Evolutionary conservation across 257 asterid species (phyloP), one percentile per base, ranked within the genome.

Genomic region (Scutellaria minor): DNA sequence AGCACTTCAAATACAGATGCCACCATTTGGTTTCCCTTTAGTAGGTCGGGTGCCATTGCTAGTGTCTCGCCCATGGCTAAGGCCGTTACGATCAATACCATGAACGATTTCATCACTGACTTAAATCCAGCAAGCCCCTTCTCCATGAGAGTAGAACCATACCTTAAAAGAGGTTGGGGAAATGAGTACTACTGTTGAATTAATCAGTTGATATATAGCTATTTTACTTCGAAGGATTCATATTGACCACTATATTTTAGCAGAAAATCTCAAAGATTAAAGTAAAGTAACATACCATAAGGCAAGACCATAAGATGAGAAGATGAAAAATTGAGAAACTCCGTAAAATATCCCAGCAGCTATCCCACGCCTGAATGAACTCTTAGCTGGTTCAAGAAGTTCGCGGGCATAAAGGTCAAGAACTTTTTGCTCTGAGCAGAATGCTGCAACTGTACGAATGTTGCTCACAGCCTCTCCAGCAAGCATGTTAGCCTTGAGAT

Each of bases 391-490:
- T 61, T 90, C 97, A 27, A 84, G 70, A 51, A 95, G 98, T 75
- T 95, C 95, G 0, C 77, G 82, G 2, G 87, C 75, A 53, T 95
- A 95, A 52, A 85, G 93, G 73, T 86, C 93, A 4, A 89, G 80
- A 14, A 95, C 95, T 70, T 95, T 95, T 75, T 85, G 87, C 89
- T 95, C 99, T 1, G 98, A 70, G 70, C 99, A 92, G 75, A 95
- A 95, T 5, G 99, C 99, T 10, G 97, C 98, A 42, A 95, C 91
- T 0, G 99, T 95, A 58, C 99, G 77, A 50, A 95, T 95, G 76
- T 95, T 94, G 79, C 99, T 91, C 77, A 95, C 99, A 3, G 99
- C 98, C 85, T 95, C 99, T 50, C 97, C 98, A 15, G 98, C 98
- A 31, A 92, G 90, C 98, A 90, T 92, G 82, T 95, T 95, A 18